phyloP scores from a whole-genome alignment of 2,329 filamentous ascomycete species.

The Penicillium sp. region DNA sequence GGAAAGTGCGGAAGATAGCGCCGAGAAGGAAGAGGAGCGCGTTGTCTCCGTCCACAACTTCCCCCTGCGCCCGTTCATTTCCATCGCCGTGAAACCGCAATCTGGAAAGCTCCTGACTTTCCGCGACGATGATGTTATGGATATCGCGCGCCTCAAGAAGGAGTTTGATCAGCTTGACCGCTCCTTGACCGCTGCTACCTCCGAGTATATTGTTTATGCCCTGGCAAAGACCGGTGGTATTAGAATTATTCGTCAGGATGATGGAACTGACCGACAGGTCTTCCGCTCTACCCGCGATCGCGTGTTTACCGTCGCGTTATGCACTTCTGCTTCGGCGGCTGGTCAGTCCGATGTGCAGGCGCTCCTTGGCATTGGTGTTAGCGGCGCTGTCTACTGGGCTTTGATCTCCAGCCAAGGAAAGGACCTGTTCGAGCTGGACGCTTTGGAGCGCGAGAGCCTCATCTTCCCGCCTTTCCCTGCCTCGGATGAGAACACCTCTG shows the following conservation, averaged over 20 bases:
- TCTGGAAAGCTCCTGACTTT: constrained; percentile 57
- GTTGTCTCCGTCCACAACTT: constrained; percentile 88
- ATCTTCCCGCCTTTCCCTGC: constrained; percentile 82
- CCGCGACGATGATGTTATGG: constrained; percentile 77
- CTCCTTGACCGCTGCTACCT: constrained; percentile 83
- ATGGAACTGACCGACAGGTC: constrained; percentile 85
- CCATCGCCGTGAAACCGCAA: constrained; percentile 65
- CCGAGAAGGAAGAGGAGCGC: constrained; percentile 64
- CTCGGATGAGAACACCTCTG: constrained; percentile 85
- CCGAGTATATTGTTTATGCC: constrained; percentile 89
- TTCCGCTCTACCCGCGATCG: constrained; percentile 90
- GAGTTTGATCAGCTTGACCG: constrained; percentile 97
- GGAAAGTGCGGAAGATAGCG: constrained; percentile 75
- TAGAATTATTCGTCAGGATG: constrained; percentile 89
- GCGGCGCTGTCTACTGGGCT: constrained; percentile 95
- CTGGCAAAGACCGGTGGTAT: constrained; percentile 91
- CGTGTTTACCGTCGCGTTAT: constrained; percentile 90
- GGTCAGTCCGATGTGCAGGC: constrained; percentile 66
- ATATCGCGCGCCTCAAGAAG: constrained; percentile 93
- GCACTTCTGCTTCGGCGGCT: constrained; percentile 59
- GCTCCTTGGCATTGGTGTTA: constrained; percentile 88
- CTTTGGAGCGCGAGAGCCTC: constrained; percentile 81
- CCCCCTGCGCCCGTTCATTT: constrained; percentile 93
- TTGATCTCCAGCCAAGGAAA: constrained; percentile 73
- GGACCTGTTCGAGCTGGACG: constrained; percentile 73